Conservation (phyloP, 495 filamentous ascomycete genomes). For the Penicillium pulvis region DNA sequence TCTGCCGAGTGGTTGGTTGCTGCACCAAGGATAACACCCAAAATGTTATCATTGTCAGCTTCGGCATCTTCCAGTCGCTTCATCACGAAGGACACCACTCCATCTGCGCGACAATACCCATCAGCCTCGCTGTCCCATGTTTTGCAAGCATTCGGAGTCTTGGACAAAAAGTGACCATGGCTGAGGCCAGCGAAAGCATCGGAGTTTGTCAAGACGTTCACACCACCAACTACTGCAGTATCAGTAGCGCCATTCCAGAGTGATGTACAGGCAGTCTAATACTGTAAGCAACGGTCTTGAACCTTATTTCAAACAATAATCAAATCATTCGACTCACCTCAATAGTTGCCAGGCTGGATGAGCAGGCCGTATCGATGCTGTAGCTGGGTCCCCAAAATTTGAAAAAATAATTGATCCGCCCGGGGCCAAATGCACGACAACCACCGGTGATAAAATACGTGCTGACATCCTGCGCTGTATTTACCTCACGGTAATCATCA, state of each 20-base stretch:
- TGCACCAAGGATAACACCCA: slow-evolving; percentile 40
- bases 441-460: slow-evolving; percentile 80
- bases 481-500: slow-evolving; percentile 78
- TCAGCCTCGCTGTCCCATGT: slow-evolving; percentile 69
- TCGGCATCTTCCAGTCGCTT: slow-evolving; percentile 51
- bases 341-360: slow-evolving; percentile 55
- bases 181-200: slow-evolving; percentile 70
- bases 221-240: slow-evolving; percentile 71
- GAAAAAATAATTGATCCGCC: slow-evolving; percentile 50
- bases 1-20: slow-evolving; percentile 48
- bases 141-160: slow-evolving; percentile 54
- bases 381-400: slow-evolving; percentile 69
- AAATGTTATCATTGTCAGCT: slow-evolving; percentile 49
- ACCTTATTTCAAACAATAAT: too few relatives aligned
- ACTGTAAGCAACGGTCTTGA: too few relatives aligned
- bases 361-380: slow-evolving; percentile 77
- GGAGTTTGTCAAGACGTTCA: slow-evolving; percentile 65
- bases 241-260: slow-evolving; percentile 68
- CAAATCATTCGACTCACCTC: slow-evolving; percentile 21
- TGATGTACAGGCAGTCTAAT: slow-evolving; percentile 55
- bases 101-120: slow-evolving; percentile 67
- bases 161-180: slow-evolving; percentile 68
- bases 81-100: slow-evolving; percentile 43
- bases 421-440: slow-evolving; percentile 68
- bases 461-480: slow-evolving; percentile 70